phyloP scores from a whole-genome alignment of 495 filamentous ascomycete genomes.

The Parathielavia hyrcaniae region DNA sequence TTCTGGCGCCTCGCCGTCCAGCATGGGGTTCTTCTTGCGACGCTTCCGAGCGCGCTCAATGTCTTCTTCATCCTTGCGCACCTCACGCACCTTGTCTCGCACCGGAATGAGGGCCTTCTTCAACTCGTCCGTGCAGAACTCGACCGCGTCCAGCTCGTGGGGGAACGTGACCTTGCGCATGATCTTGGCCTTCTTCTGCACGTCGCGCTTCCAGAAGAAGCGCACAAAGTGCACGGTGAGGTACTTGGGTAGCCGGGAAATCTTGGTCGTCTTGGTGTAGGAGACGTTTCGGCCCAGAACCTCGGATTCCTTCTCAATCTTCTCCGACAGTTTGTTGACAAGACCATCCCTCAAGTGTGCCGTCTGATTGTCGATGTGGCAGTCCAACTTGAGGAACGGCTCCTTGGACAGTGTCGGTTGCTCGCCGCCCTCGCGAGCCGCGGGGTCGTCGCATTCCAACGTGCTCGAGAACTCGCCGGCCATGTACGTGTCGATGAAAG shows the following conservation, averaged over 20 bases:
- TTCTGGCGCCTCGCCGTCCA: slow-evolving; percentile 25
- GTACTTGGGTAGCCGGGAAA: slow-evolving; percentile 87
- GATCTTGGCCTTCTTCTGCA: slow-evolving; percentile 97
- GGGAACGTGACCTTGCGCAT: slow-evolving; percentile 98
- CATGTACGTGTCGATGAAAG: slow-evolving; percentile 88
- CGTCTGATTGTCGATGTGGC: slow-evolving; percentile 78
- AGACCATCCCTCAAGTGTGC: slow-evolving; percentile 90
- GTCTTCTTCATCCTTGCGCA: slow-evolving; percentile 91
- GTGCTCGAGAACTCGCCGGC: slow-evolving; percentile 69
- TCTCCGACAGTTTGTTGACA: slow-evolving; percentile 69
- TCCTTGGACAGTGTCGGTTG: slow-evolving; percentile 60
- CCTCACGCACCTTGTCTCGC: slow-evolving; percentile 89
- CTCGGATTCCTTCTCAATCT: slow-evolving; percentile 83
- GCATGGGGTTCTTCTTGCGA: slow-evolving; percentile 60
- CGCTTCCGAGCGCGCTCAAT: slow-evolving; percentile 81
- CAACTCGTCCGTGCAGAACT: slow-evolving; percentile 91
- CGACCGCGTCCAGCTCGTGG: slow-evolving; percentile 82
- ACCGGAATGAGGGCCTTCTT: slow-evolving; percentile 77
- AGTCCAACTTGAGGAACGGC: slow-evolving; percentile 85
- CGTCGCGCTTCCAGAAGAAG: slow-evolving; percentile 93
- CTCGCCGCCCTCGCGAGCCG: slow-evolving; percentile 70
- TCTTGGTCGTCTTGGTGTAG: slow-evolving; percentile 86
- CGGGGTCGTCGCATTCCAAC: slow-evolving; percentile 76
- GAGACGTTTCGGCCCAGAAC: slow-evolving; percentile 66
- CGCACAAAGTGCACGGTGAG: slow-evolving; percentile 95